Conservation (phyloP, 2,329 filamentous ascomycete genomes). For the Penicillium expansum region DNA sequence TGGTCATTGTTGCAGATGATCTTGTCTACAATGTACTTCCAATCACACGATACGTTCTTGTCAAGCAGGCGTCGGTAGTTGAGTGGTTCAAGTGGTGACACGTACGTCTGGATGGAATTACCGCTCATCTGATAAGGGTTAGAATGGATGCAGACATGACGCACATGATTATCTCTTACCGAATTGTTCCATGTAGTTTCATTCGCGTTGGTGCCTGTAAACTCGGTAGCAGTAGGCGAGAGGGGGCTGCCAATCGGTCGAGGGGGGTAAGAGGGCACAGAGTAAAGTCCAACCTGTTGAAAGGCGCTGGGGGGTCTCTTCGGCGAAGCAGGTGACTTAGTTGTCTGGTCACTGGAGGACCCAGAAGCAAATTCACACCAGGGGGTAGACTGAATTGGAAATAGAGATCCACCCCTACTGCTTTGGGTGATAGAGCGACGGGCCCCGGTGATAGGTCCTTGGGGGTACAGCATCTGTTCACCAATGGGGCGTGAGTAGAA, state of each 20-base stretch:
- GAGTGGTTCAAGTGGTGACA: conserved; percentile 83
- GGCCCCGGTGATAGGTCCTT: conserved; percentile 23
- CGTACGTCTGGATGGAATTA: conserved; percentile 70
- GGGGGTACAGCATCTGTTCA: conserved; percentile 33
- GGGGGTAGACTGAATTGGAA: conserved; percentile 32
- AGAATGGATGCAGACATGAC: conserved; percentile 20
- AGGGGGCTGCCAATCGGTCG: conserved; percentile 63
- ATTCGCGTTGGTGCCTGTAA: conserved; percentile 52
- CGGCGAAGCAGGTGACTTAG: conserved; percentile 28
- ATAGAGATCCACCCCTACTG: conserved; percentile 33
- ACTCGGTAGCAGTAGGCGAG: conserved; percentile 72
- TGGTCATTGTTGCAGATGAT: conserved; percentile 99
- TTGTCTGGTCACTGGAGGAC: conserved; percentile 22
- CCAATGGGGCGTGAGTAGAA: conserved; percentile 31
- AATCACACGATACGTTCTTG: conserved; percentile 95
- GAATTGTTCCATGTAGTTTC: conserved; percentile 40
- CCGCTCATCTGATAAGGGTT: conserved; percentile 23
- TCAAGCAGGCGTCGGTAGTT: conserved; percentile 96
- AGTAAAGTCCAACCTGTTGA: conserved; percentile 38
- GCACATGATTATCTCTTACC: conserved; percentile 49
- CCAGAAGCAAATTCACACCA: conserved; percentile 35
- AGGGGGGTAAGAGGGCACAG: conserved; percentile 48
- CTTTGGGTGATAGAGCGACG: conserved; percentile 34
- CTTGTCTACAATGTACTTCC: conserved; percentile 99
- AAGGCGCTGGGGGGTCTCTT: conserved; percentile 33